phyloP scores from a whole-genome alignment of 179 eudicot genomes.

The Patellifolia procumbens region DNA sequence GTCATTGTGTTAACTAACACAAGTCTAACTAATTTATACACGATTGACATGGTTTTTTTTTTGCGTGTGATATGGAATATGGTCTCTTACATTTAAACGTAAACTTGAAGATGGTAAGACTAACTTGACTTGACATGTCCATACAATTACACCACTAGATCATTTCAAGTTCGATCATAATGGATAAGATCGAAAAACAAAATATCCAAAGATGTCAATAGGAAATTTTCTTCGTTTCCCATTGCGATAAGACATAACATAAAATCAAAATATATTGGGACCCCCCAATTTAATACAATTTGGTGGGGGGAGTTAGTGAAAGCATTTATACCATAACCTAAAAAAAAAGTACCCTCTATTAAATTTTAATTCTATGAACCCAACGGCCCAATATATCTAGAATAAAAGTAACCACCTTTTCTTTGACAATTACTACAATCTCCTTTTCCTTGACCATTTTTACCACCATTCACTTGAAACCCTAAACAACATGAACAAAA shows the following conservation, averaged over 20 bases:
- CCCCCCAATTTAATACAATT: slow-evolving; percentile 32
- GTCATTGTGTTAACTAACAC: too few relatives aligned
- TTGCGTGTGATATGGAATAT: too few relatives aligned
- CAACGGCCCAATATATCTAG: slow-evolving; percentile 22
- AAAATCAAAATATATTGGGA: slow-evolving; percentile 15
- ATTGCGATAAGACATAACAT: slow-evolving; percentile 1
- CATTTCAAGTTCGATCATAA: too few relatives aligned
- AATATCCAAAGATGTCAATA: background rate
- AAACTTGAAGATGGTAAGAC: too few relatives aligned
- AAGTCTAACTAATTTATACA: too few relatives aligned
- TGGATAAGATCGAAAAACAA: background rate
- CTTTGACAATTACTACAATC: slow-evolving; percentile 47
- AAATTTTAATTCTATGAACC: slow-evolving; percentile 11
- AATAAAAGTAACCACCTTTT: slow-evolving; percentile 20
- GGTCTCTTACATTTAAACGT: too few relatives aligned
- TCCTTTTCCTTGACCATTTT: slow-evolving; percentile 25
- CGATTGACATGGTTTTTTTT: too few relatives aligned
- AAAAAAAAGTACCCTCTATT: slow-evolving; percentile 7
- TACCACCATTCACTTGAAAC: slow-evolving; percentile 12
- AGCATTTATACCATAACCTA: slow-evolving; percentile 33
- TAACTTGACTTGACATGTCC: too few relatives aligned
- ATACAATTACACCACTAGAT: background rate
- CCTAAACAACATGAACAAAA: slow-evolving; percentile 46
- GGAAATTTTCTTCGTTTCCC: slow-evolving; percentile 9
- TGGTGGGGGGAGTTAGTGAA: slow-evolving; percentile 21